A percentile compares a stretch with the other conserved stretches of the same genome.
Conservation (phyloP, 306 rosid genomes). For the Pachyrhizus erosus region DNA sequence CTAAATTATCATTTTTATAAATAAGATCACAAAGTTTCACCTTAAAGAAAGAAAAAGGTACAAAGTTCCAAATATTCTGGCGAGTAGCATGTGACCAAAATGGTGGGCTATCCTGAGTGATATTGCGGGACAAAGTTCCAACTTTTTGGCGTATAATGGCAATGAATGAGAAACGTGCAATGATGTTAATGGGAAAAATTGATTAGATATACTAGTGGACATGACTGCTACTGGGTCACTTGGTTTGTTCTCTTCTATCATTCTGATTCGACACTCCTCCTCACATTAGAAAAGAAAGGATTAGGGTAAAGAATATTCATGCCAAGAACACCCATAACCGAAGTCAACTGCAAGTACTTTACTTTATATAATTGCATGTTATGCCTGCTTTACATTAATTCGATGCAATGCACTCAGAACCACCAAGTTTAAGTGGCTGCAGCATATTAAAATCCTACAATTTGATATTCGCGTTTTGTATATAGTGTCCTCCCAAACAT, state of each 20-base stretch:
- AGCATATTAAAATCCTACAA: slow-evolving; percentile 34
- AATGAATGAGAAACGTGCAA: slow-evolving; percentile 37
- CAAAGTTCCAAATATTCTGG: background rate
- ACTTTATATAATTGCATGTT: slow-evolving; percentile 15
- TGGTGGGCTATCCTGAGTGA: slow-evolving; percentile 29
- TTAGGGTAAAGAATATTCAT: slow-evolving; percentile 34
- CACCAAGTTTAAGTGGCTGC: slow-evolving; percentile 42
- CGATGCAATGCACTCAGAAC: slow-evolving; percentile 26
- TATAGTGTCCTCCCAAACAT: slow-evolving; percentile 1
- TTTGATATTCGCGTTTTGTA: background rate
- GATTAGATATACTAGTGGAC: slow-evolving; percentile 55
- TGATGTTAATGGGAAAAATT: slow-evolving; percentile 23
- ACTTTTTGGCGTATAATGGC: slow-evolving; percentile 35
- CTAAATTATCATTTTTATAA: background rate
- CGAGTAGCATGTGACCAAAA: slow-evolving; percentile 24
- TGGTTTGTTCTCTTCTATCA: slow-evolving; percentile 16
- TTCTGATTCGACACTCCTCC: slow-evolving; percentile 25
- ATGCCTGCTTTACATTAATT: slow-evolving; percentile 13
- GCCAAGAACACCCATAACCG: background rate
- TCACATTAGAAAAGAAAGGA: background rate
- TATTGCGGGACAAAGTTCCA: slow-evolving; percentile 45
- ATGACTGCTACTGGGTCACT: slow-evolving; percentile 43
- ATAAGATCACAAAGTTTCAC: background rate
- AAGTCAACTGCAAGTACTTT: slow-evolving; percentile 44
- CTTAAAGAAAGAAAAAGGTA: background rate